Evolutionary conservation across 306 rosid species (phyloP).

Genomic region (Prunus padus): DNA sequence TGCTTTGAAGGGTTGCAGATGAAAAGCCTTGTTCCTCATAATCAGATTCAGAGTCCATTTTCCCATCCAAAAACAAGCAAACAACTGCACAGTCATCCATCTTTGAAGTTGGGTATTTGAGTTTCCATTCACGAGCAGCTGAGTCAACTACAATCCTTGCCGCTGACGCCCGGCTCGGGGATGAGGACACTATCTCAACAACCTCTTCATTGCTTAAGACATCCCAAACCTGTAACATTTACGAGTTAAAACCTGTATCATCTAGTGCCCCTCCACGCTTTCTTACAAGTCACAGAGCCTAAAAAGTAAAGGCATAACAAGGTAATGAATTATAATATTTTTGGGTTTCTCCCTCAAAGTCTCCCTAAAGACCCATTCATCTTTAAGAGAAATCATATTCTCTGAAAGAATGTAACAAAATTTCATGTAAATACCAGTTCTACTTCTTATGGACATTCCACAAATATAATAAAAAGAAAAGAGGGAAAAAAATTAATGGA

Average conservation of each 20-base stretch:
- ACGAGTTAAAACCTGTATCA: neutral
- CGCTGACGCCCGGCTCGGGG: conserved; percentile 69
- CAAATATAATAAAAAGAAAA: no score
- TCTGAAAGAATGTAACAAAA: no score
- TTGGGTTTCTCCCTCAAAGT: no score
- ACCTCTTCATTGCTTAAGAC: conserved; percentile 95
- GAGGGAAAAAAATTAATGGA: no score
- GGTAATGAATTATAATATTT: neutral
- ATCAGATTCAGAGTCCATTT: conserved; percentile 96
- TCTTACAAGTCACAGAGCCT: neutral
- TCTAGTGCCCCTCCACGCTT: neutral
- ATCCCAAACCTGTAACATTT: conserved; percentile 76
- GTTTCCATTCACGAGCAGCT: conserved; percentile 88
- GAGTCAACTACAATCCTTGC: conserved; percentile 79
- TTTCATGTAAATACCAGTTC: no score
- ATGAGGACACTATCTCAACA: conserved; percentile 74
- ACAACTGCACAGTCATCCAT: conserved; percentile 99
- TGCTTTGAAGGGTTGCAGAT: conserved; percentile 87
- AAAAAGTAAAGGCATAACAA: neutral
- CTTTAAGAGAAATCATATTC: no score
- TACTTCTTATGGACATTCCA: no score
- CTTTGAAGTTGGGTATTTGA: conserved; percentile 87
- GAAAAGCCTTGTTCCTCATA: conserved; percentile 81
- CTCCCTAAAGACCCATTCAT: no score
- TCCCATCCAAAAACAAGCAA: conserved; percentile 82